Percentiles rank a stretch among this genome's conserved stretches.
Conservation (phyloP, 1,139 yeast species). For the Candida sanyaensis region DNA sequence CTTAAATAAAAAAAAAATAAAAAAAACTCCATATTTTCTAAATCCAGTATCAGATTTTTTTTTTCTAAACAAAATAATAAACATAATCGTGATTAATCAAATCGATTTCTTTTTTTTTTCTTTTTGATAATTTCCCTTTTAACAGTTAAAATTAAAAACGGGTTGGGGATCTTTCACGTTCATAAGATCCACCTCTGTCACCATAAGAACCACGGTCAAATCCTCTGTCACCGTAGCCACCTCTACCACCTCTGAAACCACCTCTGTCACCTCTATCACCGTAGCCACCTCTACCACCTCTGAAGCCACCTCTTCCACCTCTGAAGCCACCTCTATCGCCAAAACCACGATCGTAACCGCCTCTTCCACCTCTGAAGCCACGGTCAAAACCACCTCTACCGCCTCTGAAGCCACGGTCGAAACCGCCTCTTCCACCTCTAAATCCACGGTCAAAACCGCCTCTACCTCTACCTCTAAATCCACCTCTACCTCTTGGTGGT, state of each 20-base stretch:
- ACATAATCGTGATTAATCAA: neutral
- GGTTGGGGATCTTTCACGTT: slow-evolving; percentile 52
- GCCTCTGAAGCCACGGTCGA: slow-evolving; percentile 33
- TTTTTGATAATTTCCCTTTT: too few species aligned
- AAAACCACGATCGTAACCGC: slow-evolving; percentile 37
- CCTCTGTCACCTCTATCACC: slow-evolving; percentile 33
- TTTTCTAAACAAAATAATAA: too few species aligned
- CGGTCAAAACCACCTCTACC: too few species aligned
- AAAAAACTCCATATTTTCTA: too few species aligned
- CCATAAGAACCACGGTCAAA: slow-evolving; percentile 19
- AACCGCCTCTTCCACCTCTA: slow-evolving; percentile 46
- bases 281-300: slow-evolving; percentile 29
- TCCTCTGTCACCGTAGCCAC: slow-evolving; percentile 27
- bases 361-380: slow-evolving; percentile 13
- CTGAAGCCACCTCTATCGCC: slow-evolving; percentile 33
- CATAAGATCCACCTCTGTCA: slow-evolving; percentile 38
- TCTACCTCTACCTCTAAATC: slow-evolving; percentile 34
- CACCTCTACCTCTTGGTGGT: slow-evolving; percentile 57
- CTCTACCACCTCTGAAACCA: slow-evolving; percentile 29
- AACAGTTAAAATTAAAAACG: slow-evolving; percentile 29
- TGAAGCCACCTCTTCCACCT: slow-evolving; percentile 30
- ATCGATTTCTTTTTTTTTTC: neutral
- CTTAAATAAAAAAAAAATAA: too few species aligned
- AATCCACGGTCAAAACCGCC: slow-evolving; percentile 40
- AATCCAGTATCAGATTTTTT: too few species aligned